These are phyloP conservation scores for Trypanosoma platydactyli DNA, from an alignment of 208 protist genomes.

Conservation along the genomic window DNA sequence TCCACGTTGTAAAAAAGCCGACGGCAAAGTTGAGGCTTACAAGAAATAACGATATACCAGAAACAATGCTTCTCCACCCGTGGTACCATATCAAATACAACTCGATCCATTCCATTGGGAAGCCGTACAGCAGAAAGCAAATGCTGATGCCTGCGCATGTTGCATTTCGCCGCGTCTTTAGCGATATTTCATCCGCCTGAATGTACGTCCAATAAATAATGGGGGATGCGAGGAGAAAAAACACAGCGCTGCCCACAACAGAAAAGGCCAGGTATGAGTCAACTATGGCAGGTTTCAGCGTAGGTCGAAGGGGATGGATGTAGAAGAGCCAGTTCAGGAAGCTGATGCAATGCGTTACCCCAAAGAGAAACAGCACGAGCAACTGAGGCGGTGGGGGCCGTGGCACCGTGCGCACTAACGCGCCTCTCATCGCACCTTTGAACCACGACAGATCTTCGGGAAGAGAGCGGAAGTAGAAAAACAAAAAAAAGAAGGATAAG, in stretches of 20 bases:
- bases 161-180: conserved; percentile 49
- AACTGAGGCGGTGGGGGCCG: conserved; percentile 48
- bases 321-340: conserved; percentile 64
- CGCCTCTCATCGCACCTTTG: conserved; percentile 13
- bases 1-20: conserved; percentile 71
- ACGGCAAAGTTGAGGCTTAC: conserved; percentile 63
- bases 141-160: conserved; percentile 46
- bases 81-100: conserved; percentile 64
- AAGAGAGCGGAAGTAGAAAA: conserved; percentile 1
- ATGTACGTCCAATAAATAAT: conserved; percentile 79
- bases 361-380: conserved; percentile 60
- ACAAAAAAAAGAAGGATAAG: conserved; percentile 1
- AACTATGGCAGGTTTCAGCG: conserved; percentile 28
- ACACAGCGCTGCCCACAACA: conserved; percentile 46
- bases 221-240: conserved; percentile 42
- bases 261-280: conserved; percentile 65
- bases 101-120: conserved; percentile 77
- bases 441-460: not conserved
- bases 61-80: conserved; percentile 58
- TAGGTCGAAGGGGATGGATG: conserved; percentile 14
- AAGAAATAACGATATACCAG: conserved; percentile 70
- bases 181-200: conserved; percentile 69
- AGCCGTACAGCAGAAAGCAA: conserved; percentile 67
- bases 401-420: conserved; percentile 38
- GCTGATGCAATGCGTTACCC: conserved; percentile 53